Evolutionary conservation across 768 basidiomycete species (phyloP).

Genomic region (Boletus subparvulus): DNA sequence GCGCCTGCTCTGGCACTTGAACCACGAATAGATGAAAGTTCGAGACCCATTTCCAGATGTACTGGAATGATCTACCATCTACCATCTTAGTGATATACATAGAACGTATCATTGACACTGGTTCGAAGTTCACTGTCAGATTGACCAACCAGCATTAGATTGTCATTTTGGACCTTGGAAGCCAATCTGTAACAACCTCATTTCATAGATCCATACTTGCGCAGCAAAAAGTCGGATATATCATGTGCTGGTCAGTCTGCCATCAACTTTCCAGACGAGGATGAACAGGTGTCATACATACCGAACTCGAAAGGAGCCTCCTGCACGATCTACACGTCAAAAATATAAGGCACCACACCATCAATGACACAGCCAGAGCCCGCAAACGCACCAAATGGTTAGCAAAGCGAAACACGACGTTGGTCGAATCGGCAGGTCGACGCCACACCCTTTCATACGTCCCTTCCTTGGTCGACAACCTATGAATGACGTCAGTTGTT

Average conservation of each 20-base stretch:
- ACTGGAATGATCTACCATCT: too few relatives aligned
- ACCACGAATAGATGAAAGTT: too few relatives aligned
- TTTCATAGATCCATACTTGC: constrained; percentile 6
- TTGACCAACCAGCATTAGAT: too few relatives aligned
- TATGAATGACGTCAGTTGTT: constrained; percentile 2
- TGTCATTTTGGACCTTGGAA: too few relatives aligned
- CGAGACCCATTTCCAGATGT: too few relatives aligned
- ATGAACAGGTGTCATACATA: constrained; percentile 2
- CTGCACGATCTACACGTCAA: constrained; percentile 23
- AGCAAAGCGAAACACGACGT: constrained; percentile 26
- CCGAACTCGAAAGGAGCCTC: constrained; percentile 32
- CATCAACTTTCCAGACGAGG: neutral
- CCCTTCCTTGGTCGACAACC: constrained; percentile 12
- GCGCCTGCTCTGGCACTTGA: too few relatives aligned
- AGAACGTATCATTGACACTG: too few relatives aligned
- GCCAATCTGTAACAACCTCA: too few relatives aligned
- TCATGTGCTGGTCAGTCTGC: constrained; percentile 19
- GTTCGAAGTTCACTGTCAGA: too few relatives aligned
- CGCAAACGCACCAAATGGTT: constrained; percentile 29
- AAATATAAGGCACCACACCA: neutral
- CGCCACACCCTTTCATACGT: constrained; percentile 29
- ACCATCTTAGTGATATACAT: too few relatives aligned
- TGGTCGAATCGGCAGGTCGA: constrained; percentile 30
- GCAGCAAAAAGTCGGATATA: constrained; percentile 25
- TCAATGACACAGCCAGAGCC: neutral